Evolutionary conservation across 139 green algal genomes (phyloP), one percentile per base, ranked within the genome.

Genomic region (Chlamydomonas sphaeroides): DNA sequence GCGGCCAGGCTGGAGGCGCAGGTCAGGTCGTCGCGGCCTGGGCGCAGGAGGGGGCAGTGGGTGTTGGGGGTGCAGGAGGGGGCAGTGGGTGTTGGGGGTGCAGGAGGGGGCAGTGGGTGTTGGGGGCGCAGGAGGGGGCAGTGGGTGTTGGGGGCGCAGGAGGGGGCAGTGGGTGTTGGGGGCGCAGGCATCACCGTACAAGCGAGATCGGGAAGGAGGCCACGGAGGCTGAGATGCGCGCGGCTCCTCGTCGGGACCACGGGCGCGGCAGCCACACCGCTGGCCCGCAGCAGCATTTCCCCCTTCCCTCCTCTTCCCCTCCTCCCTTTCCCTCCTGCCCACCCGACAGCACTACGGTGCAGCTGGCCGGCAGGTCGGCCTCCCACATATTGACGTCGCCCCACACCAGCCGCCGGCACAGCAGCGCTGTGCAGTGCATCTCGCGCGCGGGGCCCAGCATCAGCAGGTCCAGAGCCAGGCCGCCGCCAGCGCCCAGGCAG

Each of bases 391-490:
- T 86, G 30, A 79, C 71, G 1, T 76, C 71, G 32, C 51, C 26
- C 81, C 81, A 86, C 36, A 81, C 65, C 63, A 86, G 35, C 8
- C 65, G 69, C 63, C 71, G 39, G 65, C 81, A 86, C 36, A 86
- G 71, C 49, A 79, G 70, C n/a, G 81, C 74, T 1, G 81, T 79
- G 56, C 81, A 86, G 72, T 86, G 81, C 53, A 86, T 65, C 71
- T 86, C 81, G 10, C 81, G 62, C 17, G 81, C 81, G 4, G 81
- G 71, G 3, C 81, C 81, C 51, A 86, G 71, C 81, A 86, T 79
- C 51, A 82, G 38, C 36, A 82, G 17, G 45, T 86, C 81, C 72
- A 82, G 76, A 0, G 61, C 6, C 48, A 86, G 65, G 8, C 81
- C 45, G 23, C 26, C 74, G 20, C 10, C 21, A 21, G 20, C 2